These are phyloP conservation scores for Nakazawaea ernobii DNA, from an alignment of 805 yeast species.

Conservation along the genomic window DNA sequence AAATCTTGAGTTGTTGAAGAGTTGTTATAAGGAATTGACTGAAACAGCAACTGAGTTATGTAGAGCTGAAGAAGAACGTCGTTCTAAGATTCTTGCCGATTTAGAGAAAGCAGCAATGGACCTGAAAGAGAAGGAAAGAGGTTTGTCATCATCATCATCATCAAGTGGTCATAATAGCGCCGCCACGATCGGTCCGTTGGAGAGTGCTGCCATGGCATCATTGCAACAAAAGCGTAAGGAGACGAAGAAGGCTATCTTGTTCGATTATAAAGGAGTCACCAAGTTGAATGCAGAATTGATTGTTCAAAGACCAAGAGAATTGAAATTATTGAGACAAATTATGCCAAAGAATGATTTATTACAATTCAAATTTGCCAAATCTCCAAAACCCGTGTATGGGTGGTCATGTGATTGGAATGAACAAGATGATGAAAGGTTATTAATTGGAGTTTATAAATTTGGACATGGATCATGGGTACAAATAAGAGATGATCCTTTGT, in stretches of 20 bases:
- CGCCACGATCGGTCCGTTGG: too few relatives aligned
- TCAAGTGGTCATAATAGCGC: neutral
- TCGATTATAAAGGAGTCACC: constrained; percentile 84
- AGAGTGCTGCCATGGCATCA: constrained; percentile 23
- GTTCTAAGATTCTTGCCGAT: constrained; percentile 47
- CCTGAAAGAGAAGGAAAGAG: constrained; percentile 37
- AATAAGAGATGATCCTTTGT: constrained; percentile 91
- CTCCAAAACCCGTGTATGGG: constrained; percentile 77
- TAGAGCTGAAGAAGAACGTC: constrained; percentile 58
- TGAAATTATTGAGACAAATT: constrained; percentile 54
- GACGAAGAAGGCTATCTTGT: constrained; percentile 74
- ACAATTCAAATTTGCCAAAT: constrained; percentile 51
- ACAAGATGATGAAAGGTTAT: constrained; percentile 78
- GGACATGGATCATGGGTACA: constrained; percentile 96
- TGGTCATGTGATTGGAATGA: constrained; percentile 89
- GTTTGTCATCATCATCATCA: constrained; percentile 18
- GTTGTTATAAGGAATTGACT: constrained; percentile 69
- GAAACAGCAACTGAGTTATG: constrained; percentile 56
- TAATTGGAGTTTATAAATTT: constrained; percentile 84
- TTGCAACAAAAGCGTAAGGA: constrained; percentile 70
- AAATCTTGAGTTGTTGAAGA: constrained; percentile 71
- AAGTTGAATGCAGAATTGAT: constrained; percentile 88
- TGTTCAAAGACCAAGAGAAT: constrained; percentile 77
- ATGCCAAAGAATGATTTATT: constrained; percentile 52
- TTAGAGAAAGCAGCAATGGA: constrained; percentile 56